Base-by-base conservation (phyloP, 2,329 filamentous ascomycete species). In the Penicillium digitatum region DNA sequence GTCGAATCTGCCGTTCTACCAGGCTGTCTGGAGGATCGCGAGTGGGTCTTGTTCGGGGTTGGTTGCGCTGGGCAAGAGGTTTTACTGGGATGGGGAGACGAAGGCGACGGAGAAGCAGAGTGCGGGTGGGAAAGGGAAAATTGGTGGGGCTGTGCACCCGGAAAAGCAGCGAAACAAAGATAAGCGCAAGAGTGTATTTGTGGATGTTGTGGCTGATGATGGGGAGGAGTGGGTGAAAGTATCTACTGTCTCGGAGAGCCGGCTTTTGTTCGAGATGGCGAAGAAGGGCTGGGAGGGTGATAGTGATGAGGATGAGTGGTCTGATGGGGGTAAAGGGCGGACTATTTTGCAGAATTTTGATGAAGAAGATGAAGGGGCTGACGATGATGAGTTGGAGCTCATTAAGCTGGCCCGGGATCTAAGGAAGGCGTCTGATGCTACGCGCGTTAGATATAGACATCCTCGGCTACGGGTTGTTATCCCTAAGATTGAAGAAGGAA, bases 201-300 rank as follows among this genome's bases (percentile, higher is more conserved):
- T 88, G 4, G 86, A 89, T 70, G 81, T 87, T 43, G 81, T 89
- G 26, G 79, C 83, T 1, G 76, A 83, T 53, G 79, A 83, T 66
- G 86, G 86, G 11, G 72, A 79, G 54, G 79, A 84, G 63, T 89
- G 86, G 87, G 79, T 86, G 51, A 88, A 88, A 68, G 81, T 89
- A 1, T 87, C 83, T 5, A 86, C 84, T 5, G 74, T 87, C 24
- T 86, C 83, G 0, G 81, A 87, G 60, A 83, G 79, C 55, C 77
- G 85, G 48, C 72, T 89, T 29, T 71, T 88, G 18, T 86, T 86
- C 65, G 86, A 89, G 62, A 78, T 88, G 59, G 86, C 87, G 3
- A 87, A 87, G 68, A 79, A 85, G 55, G 85, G 86, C 11, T 87
- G 84, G 80, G 81, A 83, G 60, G 70, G 69, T 40, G 76, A 74